Conservation (phyloP, 345 rosid genomes). For the Hypericum perforatum region DNA sequence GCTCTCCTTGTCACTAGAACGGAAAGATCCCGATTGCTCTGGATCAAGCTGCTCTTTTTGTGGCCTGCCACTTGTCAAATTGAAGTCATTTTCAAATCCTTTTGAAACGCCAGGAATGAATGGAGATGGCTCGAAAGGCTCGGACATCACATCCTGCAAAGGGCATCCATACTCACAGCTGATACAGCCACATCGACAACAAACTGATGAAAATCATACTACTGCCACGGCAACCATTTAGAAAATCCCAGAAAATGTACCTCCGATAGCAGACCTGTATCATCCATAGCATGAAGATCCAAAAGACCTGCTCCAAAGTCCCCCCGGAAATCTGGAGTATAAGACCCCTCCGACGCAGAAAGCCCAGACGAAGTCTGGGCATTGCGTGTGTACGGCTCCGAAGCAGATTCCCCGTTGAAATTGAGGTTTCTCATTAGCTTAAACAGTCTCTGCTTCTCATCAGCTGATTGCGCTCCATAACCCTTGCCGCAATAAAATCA, state of each 20-base stretch:
- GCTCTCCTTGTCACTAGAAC: slow-evolving; percentile 59
- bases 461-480: slow-evolving; percentile 92
- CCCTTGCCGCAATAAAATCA: slow-evolving; percentile 31
- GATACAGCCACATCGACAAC: too few species aligned
- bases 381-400: slow-evolving; percentile 61
- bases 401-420: slow-evolving; percentile 84
- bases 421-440: slow-evolving; percentile 93
- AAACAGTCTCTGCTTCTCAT: slow-evolving; percentile 92
- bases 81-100: slow-evolving; percentile 62
- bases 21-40: slow-evolving; percentile 38
- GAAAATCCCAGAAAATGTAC: slow-evolving; percentile 21
- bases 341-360: slow-evolving; percentile 64
- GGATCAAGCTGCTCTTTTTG: slow-evolving; percentile 45
- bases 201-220: too few species aligned
- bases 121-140: slow-evolving; percentile 91
- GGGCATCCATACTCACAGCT: slow-evolving; percentile 10
- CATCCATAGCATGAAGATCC: slow-evolving; percentile 99
- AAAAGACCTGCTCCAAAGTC: slow-evolving; percentile 98
- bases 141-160: slow-evolving; percentile 81
- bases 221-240: not conserved
- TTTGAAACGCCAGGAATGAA: slow-evolving; percentile 58
- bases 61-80: slow-evolving; percentile 31
- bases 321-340: slow-evolving; percentile 87
- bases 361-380: slow-evolving; percentile 51
- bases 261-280: slow-evolving; percentile 91